A percentile compares a stretch with the other conserved stretches of the same genome.
Evolutionary conservation across 805 yeast genomes (phyloP).

Genomic region (Candida loeiensis): DNA sequence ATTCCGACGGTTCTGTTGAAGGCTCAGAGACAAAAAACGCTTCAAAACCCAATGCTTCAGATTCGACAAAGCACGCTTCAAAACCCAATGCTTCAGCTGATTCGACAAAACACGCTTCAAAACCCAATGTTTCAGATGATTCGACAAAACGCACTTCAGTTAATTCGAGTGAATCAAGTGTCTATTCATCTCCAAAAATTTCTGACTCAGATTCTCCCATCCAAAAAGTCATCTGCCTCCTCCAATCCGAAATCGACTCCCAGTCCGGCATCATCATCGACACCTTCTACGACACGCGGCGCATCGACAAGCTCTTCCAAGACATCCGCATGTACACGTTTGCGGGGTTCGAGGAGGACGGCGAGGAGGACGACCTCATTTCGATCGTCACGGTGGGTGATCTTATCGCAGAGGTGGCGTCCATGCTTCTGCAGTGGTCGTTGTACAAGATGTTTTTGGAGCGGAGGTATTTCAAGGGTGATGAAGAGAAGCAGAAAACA

Average conservation of each 20-base stretch:
- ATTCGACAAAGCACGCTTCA: no score
- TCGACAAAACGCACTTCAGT: no score
- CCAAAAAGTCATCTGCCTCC: conserved; percentile 61
- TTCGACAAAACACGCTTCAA: no score
- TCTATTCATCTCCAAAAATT: no score
- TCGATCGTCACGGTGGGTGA: conserved; percentile 67
- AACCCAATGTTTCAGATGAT: no score
- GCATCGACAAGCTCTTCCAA: conserved; percentile 51
- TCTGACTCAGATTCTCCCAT: conserved; percentile 64
- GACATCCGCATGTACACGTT: conserved; percentile 52
- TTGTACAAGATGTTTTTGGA: conserved; percentile 71
- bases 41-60: no score
- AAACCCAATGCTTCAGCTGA: no score
- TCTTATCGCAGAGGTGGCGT: conserved; percentile 63
- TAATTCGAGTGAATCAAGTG: no score
- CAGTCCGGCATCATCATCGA: conserved; percentile 88
- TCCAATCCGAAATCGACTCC: conserved; percentile 87
- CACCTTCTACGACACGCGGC: conserved; percentile 73
- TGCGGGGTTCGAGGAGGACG: conserved; percentile 20
- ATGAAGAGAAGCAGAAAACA: conserved; percentile 14
- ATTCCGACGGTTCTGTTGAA: no score
- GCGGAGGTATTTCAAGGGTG: conserved; percentile 48
- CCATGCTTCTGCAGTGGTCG: conserved; percentile 83
- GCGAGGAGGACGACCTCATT: conserved; percentile 31
- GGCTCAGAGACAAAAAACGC: no score